phyloP scores from a whole-genome alignment of 1,139 yeast genomes.

The Saccharomyces pastorianus region DNA sequence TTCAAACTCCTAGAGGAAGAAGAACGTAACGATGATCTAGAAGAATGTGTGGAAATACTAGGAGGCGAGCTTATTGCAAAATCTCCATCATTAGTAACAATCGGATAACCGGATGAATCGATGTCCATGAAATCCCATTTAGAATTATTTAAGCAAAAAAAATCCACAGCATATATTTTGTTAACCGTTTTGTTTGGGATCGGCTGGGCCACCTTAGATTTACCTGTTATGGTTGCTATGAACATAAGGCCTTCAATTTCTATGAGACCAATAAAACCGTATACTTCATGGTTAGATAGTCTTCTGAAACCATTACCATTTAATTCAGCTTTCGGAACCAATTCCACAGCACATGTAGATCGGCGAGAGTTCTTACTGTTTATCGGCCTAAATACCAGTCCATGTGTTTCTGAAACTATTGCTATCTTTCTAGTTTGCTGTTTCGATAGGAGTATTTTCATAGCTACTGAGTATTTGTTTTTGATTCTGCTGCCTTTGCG shows the following conservation, averaged over 20 bases:
- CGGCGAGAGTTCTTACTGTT: constrained; percentile 11
- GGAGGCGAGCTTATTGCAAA: not conserved
- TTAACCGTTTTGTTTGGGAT: constrained; percentile 71
- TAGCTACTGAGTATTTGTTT: constrained; percentile 4
- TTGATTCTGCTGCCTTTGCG: not conserved
- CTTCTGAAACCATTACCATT: constrained; percentile 33
- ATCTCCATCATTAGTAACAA: constrained; percentile 14
- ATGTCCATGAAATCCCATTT: constrained; percentile 75
- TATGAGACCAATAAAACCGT: constrained; percentile 82
- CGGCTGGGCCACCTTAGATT: constrained; percentile 72
- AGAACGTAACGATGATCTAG: not conserved
- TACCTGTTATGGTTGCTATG: constrained; percentile 72
- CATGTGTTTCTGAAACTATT: constrained; percentile 25
- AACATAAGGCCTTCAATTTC: constrained; percentile 59
- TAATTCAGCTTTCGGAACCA: constrained; percentile 23
- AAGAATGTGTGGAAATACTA: not conserved
- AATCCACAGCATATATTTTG: constrained; percentile 75
- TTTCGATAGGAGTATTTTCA: constrained; percentile 25
- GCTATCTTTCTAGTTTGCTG: constrained; percentile 28
- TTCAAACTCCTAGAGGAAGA: constrained; percentile 4
- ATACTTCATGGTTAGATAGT: constrained; percentile 50
- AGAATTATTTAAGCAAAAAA: constrained; percentile 60
- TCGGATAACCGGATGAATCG: constrained; percentile 58
- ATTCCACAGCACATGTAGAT: constrained; percentile 28
- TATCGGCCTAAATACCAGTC: constrained; percentile 26